Conservation (phyloP, 352 stramenopile species). For the Phytophthora cactorum region DNA sequence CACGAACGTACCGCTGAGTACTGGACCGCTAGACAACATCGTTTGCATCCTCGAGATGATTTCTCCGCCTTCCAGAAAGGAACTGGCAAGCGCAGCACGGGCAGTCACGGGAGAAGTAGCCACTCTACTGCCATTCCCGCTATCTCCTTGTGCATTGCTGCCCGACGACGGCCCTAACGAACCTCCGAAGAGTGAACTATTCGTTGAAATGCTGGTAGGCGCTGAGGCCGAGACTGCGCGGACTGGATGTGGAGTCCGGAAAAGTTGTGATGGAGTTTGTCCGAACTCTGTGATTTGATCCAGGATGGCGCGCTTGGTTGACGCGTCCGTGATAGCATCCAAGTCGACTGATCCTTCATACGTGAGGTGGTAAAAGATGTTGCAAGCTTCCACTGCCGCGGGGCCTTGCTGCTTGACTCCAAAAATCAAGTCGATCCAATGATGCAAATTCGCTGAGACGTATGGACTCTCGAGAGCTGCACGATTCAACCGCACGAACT, state of each 20-base stretch:
- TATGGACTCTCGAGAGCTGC: constrained; percentile 96
- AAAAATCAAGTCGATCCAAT: constrained; percentile 99
- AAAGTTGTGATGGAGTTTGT: constrained; percentile 96
- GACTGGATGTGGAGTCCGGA: constrained; percentile 79
- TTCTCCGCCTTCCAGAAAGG: constrained; percentile 74
- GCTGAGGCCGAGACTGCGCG: constrained; percentile 24
- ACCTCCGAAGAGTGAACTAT: constrained; percentile 23
- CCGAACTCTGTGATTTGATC: constrained; percentile 99
- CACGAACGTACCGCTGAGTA: constrained; percentile 27
- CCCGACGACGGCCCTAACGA: constrained; percentile 18
- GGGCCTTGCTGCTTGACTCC: constrained; percentile 95
- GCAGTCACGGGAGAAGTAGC: constrained; percentile 37
- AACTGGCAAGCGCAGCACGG: constrained; percentile 48
- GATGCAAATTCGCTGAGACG: constrained; percentile 95
- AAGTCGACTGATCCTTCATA: constrained; percentile 98
- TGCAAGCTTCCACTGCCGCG: constrained; percentile 93
- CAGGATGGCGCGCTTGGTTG: constrained; percentile 84
- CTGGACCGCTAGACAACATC: constrained; percentile 52
- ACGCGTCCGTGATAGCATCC: constrained; percentile 74
- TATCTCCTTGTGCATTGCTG: constrained; percentile 6
- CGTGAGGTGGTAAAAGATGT: constrained; percentile 98
- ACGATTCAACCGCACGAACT: constrained; percentile 96
- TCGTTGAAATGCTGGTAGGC: constrained; percentile 7
- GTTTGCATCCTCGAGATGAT: constrained; percentile 75
- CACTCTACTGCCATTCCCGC: constrained; percentile 5